Base-by-base conservation (phyloP, 1,139 yeast species). In the Debaryomyces sp. region DNA sequence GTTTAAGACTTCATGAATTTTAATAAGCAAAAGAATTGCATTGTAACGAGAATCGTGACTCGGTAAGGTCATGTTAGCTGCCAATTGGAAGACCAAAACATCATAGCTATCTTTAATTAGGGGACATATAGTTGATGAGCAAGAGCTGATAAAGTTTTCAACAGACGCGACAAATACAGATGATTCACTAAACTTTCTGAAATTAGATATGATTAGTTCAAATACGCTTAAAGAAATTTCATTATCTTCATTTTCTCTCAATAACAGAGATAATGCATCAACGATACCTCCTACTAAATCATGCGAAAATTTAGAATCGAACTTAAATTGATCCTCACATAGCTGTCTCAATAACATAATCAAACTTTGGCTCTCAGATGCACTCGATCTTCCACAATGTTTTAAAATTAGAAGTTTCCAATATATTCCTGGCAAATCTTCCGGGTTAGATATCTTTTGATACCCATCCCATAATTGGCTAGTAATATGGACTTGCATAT, bases 181-280 rank as follows among this genome's bases (percentile, higher is more conserved):
- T 1, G 70, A 66, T 37, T 57, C 55, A 43, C 58, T 49, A 33
- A 61, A 58, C 9, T 32, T 35, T 4, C 43, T 41, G 40, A 64
- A 59, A 41, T 57, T 50, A 6, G 34, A 29, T 5, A 54, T 30
- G 56, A 39, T 10, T 29, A 24, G 3, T 12, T 21, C 10, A 46
- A 22, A 7, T 9, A 41, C 21, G 33, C 17, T 23, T 47, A 39
- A 7, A 37, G 35, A 62, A 6, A 89, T 97, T 1, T 84, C 55
- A 43, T 85, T 91, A 60, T 90, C 89, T 3, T 88, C 85, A 50
- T 80, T 75, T 1, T 70, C 63, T 56, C 81, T 80, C 1, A 75
- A 70, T 42, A 90, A 63, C 13, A 87, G 69, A 1, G 78, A 70
- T 56, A 88, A 71, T 32, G 88, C 63, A 2, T 90, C 83, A 18